A percentile compares a stretch with the other conserved stretches of the same genome.
These are phyloP conservation scores for Eucalyptus coolabah DNA, from an alignment of 345 rosid species.

Conservation along the genomic window DNA sequence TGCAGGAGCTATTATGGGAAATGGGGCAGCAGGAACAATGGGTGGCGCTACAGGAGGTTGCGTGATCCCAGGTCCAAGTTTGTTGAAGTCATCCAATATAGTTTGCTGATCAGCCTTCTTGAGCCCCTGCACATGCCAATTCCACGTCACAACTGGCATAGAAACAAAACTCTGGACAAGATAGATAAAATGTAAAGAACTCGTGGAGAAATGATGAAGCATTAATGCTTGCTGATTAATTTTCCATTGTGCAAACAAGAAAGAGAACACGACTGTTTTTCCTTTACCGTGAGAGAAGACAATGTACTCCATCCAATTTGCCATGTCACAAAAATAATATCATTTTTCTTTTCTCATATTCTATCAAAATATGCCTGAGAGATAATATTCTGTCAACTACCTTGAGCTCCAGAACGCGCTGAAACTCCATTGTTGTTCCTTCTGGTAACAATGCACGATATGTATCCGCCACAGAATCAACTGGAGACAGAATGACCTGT, in stretches of 20 bases:
- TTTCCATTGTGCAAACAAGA: neutral
- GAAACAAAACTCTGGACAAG: neutral
- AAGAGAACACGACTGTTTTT: neutral
- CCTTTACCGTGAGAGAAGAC: neutral
- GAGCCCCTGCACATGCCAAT: slow-evolving; percentile 46
- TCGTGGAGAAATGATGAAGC: neutral
- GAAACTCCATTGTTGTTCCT: slow-evolving; percentile 98
- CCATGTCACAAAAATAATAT: neutral
- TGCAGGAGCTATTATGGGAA: slow-evolving; percentile 14
- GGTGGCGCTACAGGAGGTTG: slow-evolving; percentile 20
- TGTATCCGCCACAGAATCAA: slow-evolving; percentile 95
- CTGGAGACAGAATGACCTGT: slow-evolving; percentile 89
- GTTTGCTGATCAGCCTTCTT: slow-evolving; percentile 86
- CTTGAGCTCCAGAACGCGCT: slow-evolving; percentile 96
- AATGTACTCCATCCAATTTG: neutral
- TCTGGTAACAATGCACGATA: slow-evolving; percentile 93
- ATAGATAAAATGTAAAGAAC: neutral
- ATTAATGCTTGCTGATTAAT: neutral
- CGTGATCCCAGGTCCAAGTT: slow-evolving; percentile 55
- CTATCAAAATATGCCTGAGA: neutral
- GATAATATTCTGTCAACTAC: slow-evolving; percentile 3
- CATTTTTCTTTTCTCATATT: neutral
- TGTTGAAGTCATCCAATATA: slow-evolving; percentile 87
- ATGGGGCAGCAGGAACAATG: slow-evolving; percentile 27
- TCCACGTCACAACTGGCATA: neutral